phyloP scores from a whole-genome alignment of 306 rosid genomes.

The Calophaca sinica region DNA sequence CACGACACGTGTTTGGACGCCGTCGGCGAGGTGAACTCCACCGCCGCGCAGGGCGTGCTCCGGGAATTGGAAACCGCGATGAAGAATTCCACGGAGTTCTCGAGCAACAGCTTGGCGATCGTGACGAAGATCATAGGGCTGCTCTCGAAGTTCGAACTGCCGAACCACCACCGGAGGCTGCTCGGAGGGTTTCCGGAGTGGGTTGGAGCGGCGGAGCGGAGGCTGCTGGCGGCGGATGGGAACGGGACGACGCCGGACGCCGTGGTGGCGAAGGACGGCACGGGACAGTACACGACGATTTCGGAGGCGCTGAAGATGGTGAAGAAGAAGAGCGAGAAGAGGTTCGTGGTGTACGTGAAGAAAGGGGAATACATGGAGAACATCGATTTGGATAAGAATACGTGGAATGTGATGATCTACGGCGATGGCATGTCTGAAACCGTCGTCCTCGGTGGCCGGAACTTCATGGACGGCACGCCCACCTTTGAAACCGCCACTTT shows the following conservation, averaged over 20 bases:
- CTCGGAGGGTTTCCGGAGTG: constrained; percentile 71
- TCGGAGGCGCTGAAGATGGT: constrained; percentile 60
- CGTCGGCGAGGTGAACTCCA: constrained; percentile 65
- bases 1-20: constrained; percentile 87
- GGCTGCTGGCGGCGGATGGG: constrained; percentile 53
- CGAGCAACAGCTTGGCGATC: constrained; percentile 90
- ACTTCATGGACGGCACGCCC: constrained; percentile 72
- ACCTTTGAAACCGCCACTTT: constrained; percentile 86
- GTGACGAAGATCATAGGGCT: constrained; percentile 59
- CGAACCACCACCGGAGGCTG: constrained; percentile 68
- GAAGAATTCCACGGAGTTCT: constrained; percentile 74
- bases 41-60: constrained; percentile 25
- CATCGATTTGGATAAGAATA: constrained; percentile 70
- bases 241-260: constrained; percentile 38
- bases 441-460: constrained; percentile 64
- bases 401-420: constrained; percentile 88
- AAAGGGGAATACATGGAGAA: constrained; percentile 77
- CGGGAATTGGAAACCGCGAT: constrained; percentile 42
- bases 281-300: constrained; percentile 59
- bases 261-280: constrained; percentile 84
- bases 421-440: constrained; percentile 84
- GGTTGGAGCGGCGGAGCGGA: constrained; percentile 73
- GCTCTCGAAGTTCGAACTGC: constrained; percentile 51
- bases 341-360: constrained; percentile 74
- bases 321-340: constrained; percentile 66